Conservation (phyloP, 2,329 filamentous ascomycete genomes). For the Alternaria ventricosa region DNA sequence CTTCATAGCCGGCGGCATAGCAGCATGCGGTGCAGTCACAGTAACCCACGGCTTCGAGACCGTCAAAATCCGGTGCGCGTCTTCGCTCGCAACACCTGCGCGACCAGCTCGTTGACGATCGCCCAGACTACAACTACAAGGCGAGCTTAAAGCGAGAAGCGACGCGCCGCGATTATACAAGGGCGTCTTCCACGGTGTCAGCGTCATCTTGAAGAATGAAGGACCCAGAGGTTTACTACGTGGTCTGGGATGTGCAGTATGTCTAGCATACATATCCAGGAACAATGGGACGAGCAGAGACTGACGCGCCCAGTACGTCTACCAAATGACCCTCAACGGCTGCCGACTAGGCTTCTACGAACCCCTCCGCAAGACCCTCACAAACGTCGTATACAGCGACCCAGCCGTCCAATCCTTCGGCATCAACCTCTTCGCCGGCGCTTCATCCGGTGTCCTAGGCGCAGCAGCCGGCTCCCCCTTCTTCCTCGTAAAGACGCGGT, state of each 20-base stretch:
- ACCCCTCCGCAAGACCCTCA: constrained; percentile 78
- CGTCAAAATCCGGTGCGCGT: constrained; percentile 88
- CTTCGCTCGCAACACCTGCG: not conserved
- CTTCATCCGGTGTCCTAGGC: constrained; percentile 85
- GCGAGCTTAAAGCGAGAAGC: constrained; percentile 87
- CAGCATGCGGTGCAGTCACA: constrained; percentile 95
- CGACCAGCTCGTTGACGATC: constrained; percentile 24
- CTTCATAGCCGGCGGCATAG: constrained; percentile 95
- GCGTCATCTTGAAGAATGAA: constrained; percentile 89
- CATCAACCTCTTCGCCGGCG: constrained; percentile 93
- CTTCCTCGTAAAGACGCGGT: constrained; percentile 94
- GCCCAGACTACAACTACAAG: constrained; percentile 87
- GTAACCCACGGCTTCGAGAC: constrained; percentile 98
- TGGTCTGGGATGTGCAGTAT: constrained; percentile 81
- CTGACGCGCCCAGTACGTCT: constrained; percentile 70
- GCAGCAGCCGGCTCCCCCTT: constrained; percentile 94
- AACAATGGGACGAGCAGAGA: not conserved
- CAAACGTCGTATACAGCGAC: constrained; percentile 74
- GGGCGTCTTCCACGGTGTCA: constrained; percentile 88
- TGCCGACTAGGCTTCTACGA: constrained; percentile 98
- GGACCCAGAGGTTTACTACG: constrained; percentile 84
- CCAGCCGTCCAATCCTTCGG: constrained; percentile 79
- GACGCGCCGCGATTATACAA: constrained; percentile 87
- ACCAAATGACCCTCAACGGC: constrained; percentile 95
- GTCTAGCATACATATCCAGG: not conserved